Evolutionary conservation across 1,284 basidiomycete species (phyloP).

Genomic region (Malassezia globosa): DNA sequence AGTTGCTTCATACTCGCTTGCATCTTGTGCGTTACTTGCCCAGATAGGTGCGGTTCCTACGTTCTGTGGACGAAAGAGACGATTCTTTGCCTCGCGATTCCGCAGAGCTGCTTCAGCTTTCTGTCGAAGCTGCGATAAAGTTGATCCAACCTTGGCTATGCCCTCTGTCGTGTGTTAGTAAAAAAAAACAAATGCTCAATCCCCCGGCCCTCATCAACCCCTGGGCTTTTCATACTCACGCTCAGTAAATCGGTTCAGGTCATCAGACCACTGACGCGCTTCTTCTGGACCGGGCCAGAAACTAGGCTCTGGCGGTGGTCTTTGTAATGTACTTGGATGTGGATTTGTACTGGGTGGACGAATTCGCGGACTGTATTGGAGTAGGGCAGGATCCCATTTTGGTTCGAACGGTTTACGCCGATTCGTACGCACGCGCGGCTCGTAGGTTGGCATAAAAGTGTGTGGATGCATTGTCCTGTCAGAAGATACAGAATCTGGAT

Average conservation of each 20-base stretch:
- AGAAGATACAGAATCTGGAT: conserved; percentile 1
- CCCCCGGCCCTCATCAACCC: too few species aligned
- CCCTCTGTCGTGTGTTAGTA: conserved; percentile 1
- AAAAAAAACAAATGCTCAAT: too few species aligned
- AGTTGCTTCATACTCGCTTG: not conserved
- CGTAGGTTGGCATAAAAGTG: not conserved
- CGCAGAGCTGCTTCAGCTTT: conserved; percentile 11
- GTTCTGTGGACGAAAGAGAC: not conserved
- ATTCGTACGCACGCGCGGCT: too few species aligned
- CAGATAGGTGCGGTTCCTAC: not conserved
- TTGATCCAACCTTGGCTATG: conserved; percentile 11
- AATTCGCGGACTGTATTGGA: conserved; percentile 14
- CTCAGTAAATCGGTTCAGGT: conserved; percentile 8
- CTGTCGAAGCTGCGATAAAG: conserved; percentile 5
- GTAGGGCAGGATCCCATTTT: conserved; percentile 5
- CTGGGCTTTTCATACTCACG: too few species aligned
- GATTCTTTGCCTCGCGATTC: not conserved
- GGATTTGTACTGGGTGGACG: not conserved
- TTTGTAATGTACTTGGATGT: not conserved
- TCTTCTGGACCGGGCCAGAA: not conserved
- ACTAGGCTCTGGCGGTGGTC: not conserved
- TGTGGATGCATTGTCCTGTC: not conserved
- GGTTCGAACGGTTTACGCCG: not conserved
- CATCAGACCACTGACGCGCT: conserved; percentile 5
- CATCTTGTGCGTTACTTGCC: too few species aligned